phyloP scores from a whole-genome alignment of 257 asterid species.

The Solanum dulcamara region DNA sequence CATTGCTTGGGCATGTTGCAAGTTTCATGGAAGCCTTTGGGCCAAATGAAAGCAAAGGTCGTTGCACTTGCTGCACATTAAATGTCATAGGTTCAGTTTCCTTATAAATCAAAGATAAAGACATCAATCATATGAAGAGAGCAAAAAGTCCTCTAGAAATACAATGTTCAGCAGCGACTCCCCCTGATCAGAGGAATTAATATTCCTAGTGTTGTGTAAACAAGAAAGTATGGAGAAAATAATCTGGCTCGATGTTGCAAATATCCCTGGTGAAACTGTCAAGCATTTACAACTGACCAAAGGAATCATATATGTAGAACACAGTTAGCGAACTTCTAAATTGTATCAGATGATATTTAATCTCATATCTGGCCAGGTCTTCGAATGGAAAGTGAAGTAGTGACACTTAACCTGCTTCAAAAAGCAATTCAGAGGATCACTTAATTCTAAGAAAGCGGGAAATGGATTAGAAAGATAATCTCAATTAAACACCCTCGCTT shows the following conservation, averaged over 20 bases:
- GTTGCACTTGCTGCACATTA: constrained; percentile 82
- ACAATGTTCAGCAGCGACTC: background rate
- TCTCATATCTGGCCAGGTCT: background rate
- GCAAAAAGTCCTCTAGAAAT: background rate
- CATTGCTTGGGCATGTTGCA: constrained; percentile 61
- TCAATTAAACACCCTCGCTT: background rate
- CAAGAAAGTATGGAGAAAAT: background rate
- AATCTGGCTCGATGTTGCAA: background rate
- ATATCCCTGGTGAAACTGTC: background rate
- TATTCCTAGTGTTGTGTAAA: background rate
- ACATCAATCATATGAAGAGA: background rate
- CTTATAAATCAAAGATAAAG: background rate
- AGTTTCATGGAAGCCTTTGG: constrained; percentile 84
- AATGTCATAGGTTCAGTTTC: constrained; percentile 5
- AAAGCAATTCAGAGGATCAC: background rate
- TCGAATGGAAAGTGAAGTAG: background rate
- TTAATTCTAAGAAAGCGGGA: background rate
- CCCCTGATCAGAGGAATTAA: background rate
- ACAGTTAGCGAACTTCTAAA: background rate
- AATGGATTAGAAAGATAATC: background rate
- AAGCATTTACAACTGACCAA: background rate
- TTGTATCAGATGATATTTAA: background rate
- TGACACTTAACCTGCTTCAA: background rate
- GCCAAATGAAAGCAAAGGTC: constrained; percentile 85
- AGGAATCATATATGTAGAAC: background rate